A percentile compares a stretch with the other conserved stretches of the same genome.
Conservation (phyloP, 163 green algal genomes). For the Volvox carteri region DNA sequence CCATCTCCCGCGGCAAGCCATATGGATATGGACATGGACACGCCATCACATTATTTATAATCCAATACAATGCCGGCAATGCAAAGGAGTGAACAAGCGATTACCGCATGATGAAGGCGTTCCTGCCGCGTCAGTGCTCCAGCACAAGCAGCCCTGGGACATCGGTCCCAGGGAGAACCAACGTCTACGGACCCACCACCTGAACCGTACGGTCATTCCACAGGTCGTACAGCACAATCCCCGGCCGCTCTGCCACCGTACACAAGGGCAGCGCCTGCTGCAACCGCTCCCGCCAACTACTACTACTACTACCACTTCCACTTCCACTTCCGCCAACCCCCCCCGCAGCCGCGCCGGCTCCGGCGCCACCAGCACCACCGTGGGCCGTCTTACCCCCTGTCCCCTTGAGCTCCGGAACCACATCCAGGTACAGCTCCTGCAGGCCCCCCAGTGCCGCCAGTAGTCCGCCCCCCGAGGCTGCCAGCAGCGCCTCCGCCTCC, state of each 20-base stretch:
- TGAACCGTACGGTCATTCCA: constrained; percentile 27
- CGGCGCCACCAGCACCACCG: background rate
- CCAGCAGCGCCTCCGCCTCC: background rate
- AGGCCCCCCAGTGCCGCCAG: background rate
- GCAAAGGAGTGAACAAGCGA: no score
- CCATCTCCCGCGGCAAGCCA: no score
- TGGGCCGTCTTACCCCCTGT: background rate
- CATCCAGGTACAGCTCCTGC: constrained; percentile 40
- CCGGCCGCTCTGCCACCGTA: constrained; percentile 12
- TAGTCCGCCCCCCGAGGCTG: no score
- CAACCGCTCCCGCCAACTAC: constrained; percentile 28
- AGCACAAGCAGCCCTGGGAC: no score
- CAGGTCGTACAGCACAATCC: constrained; percentile 40
- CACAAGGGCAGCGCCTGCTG: constrained; percentile 28
- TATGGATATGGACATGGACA: no score
- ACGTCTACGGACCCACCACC: background rate
- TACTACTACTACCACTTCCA: background rate
- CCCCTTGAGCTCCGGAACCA: constrained; percentile 9
- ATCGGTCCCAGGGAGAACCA: no score
- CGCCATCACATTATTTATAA: no score
- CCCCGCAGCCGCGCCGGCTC: background rate
- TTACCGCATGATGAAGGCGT: no score
- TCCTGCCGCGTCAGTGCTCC: no score
- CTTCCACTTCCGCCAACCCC: background rate
- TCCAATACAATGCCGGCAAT: no score